These are phyloP conservation scores for Zostera marina DNA, from an alignment of 116 monocot species.

Conservation along the genomic window DNA sequence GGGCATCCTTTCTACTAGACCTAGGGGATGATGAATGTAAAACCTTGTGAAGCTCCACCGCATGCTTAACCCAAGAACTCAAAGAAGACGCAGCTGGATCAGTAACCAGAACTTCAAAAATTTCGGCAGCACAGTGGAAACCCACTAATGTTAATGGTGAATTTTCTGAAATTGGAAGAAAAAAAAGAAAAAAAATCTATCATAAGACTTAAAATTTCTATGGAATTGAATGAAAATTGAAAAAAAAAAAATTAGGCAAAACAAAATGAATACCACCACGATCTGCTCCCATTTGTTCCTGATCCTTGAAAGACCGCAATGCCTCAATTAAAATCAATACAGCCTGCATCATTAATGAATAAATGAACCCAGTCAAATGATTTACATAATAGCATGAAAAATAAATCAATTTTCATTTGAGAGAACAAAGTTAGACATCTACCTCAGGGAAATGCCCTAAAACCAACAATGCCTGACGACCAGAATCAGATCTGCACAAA, in stretches of 20 bases:
- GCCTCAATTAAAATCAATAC: constrained; percentile 49
- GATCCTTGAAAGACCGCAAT: constrained; percentile 58
- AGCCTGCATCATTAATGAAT: constrained; percentile 13
- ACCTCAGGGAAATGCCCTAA: constrained; percentile 75
- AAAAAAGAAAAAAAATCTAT: not conserved
- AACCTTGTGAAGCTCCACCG: constrained; percentile 81
- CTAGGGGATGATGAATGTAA: constrained; percentile 84
- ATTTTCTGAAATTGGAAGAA: constrained; percentile 29
- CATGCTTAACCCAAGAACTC: constrained; percentile 73
- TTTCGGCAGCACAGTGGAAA: constrained; percentile 81
- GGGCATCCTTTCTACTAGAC: constrained; percentile 91
- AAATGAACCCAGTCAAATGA: not conserved
- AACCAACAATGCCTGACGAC: constrained; percentile 77
- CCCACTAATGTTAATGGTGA: constrained; percentile 60
- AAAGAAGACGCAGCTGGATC: constrained; percentile 80
- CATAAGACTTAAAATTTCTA: too few relatives aligned
- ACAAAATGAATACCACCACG: constrained; percentile 18
- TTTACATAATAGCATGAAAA: not conserved
- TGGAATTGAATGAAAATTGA: too few relatives aligned
- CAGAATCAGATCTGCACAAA: constrained; percentile 71
- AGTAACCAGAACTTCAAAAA: constrained; percentile 86
- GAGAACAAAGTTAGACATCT: not conserved
- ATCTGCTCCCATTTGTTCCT: constrained; percentile 24
- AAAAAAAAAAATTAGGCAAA: not conserved
- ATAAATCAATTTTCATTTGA: not conserved